Conservation (phyloP, 331 rosid genomes). For the Saraca asoca region DNA sequence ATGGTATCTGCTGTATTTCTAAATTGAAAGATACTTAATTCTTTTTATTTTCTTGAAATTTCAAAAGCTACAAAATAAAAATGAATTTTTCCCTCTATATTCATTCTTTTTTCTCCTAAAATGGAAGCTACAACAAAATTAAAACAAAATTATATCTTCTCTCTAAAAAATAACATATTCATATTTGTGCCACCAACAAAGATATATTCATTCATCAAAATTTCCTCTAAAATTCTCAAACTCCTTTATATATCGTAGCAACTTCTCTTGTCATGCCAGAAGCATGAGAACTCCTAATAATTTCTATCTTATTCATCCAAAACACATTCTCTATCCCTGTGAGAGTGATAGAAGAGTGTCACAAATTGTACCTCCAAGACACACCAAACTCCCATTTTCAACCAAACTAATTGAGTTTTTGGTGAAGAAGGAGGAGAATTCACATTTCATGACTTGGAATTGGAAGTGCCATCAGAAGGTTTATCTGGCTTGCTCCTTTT, state of each 20-base stretch:
- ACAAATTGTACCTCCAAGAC: constrained; percentile 34
- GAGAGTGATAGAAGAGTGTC: constrained; percentile 10
- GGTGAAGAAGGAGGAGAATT: constrained; percentile 40
- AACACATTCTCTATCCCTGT: constrained; percentile 25
- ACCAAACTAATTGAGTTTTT: constrained; percentile 51
- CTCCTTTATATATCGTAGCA: constrained; percentile 34
- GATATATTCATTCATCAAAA: too few relatives aligned
- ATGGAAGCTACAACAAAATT: constrained; percentile 31
- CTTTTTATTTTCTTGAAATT: too few relatives aligned
- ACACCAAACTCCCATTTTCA: constrained; percentile 57
- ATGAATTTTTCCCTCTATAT: neutral
- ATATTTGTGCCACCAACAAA: constrained; percentile 30
- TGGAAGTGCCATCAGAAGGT: constrained; percentile 35
- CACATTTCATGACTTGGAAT: constrained; percentile 49
- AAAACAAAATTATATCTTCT: constrained; percentile 28
- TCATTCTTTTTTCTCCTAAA: constrained; percentile 21
- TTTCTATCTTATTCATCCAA: constrained; percentile 36
- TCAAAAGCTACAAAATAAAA: too few relatives aligned
- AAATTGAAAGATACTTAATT: too few relatives aligned
- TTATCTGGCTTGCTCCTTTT: constrained; percentile 48
- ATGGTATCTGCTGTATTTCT: too few relatives aligned
- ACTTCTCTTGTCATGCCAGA: constrained; percentile 31
- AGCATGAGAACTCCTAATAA: constrained; percentile 33
- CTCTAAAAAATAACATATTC: constrained; percentile 33
- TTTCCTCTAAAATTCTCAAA: constrained; percentile 5